Evolutionary conservation across 257 asterid species (phyloP).

Genomic region (Forsythia suspensa): DNA sequence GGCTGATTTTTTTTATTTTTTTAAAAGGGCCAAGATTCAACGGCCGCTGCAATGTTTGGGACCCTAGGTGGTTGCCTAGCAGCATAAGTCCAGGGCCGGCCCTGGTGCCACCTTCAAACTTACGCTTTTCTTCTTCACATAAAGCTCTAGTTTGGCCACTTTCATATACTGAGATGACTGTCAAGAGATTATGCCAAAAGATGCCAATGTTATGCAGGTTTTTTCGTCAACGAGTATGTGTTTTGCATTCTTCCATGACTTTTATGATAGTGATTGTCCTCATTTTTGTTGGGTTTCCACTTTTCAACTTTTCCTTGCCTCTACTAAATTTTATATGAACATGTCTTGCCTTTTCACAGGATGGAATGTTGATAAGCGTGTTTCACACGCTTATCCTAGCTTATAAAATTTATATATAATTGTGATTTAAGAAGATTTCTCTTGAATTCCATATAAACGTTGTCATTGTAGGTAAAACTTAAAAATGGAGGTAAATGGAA

Average conservation of each 20-base stretch:
- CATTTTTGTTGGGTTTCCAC: neutral
- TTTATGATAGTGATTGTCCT: constrained; percentile 8
- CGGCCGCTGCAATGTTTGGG: too few relatives aligned
- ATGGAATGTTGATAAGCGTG: neutral
- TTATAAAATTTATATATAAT: too few relatives aligned
- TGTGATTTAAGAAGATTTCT: too few relatives aligned
- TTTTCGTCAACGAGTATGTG: constrained; percentile 84
- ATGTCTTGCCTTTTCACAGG: neutral
- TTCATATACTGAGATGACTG: constrained; percentile 83
- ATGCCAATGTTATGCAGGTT: constrained; percentile 79
- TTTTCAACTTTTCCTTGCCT: neutral
- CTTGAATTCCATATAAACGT: too few relatives aligned
- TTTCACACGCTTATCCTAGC: too few relatives aligned
- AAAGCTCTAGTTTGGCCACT: constrained; percentile 92
- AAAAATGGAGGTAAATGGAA: too few relatives aligned
- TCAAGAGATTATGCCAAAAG: constrained; percentile 62
- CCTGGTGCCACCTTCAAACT: too few relatives aligned
- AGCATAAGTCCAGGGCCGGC: too few relatives aligned
- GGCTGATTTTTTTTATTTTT: too few relatives aligned
- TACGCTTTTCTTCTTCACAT: constrained; percentile 32
- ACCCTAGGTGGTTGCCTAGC: too few relatives aligned
- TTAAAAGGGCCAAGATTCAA: too few relatives aligned
- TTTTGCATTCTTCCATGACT: constrained; percentile 18
- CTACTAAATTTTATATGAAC: neutral
- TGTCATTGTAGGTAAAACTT: too few relatives aligned